A percentile compares a stretch with the other conserved stretches of the same genome.
Evolutionary conservation across 306 rosid species (phyloP).

Genomic region (Castanospermum australe): DNA sequence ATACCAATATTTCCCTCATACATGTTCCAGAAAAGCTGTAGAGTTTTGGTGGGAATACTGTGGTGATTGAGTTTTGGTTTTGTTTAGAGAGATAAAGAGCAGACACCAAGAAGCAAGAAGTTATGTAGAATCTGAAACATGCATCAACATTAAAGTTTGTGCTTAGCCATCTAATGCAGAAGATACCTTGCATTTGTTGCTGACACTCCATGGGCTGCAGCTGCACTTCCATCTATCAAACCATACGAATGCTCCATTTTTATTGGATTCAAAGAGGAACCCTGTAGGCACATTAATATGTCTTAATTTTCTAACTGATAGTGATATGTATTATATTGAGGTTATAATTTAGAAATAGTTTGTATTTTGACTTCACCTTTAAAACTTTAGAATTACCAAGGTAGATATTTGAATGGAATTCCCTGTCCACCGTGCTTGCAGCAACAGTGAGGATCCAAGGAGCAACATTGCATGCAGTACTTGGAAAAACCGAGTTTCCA

Average conservation of each 20-base stretch:
- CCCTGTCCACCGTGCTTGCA: slow-evolving; percentile 63
- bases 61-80: background rate
- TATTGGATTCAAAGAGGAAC: slow-evolving; percentile 63
- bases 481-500: slow-evolving; percentile 61
- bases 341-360: background rate
- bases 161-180: background rate
- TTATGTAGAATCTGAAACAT: slow-evolving; percentile 7
- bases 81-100: background rate
- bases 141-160: background rate
- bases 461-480: slow-evolving; percentile 71
- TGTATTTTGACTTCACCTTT: slow-evolving; percentile 45
- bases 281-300: slow-evolving; percentile 40
- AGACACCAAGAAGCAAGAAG: background rate
- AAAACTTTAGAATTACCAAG: slow-evolving; percentile 62
- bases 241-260: slow-evolving; percentile 43
- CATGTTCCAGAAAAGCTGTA: background rate
- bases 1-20: background rate
- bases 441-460: slow-evolving; percentile 86
- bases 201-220: slow-evolving; percentile 53
- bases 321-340: background rate
- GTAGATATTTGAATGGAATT: slow-evolving; percentile 54
- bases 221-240: slow-evolving; percentile 57
- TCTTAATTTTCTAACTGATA: background rate
- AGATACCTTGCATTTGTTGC: slow-evolving; percentile 66
- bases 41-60: background rate